Conservation (phyloP, 208 protist species). For the Strigomonas culicis region DNA sequence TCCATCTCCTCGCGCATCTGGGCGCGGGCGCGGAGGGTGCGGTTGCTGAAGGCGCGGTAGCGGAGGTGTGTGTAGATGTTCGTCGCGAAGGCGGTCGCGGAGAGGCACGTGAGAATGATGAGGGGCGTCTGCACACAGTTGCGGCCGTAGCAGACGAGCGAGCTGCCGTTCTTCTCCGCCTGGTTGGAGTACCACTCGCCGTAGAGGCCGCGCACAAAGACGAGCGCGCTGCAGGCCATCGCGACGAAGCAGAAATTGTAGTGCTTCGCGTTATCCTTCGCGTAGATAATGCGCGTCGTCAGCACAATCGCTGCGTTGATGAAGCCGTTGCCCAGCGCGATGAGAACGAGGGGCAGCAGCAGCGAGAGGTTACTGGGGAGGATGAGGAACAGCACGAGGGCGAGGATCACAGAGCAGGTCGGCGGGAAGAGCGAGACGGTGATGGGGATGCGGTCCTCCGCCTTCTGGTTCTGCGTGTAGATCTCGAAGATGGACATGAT, state of each 20-base stretch:
- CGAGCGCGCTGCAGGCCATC: constrained; percentile 17
- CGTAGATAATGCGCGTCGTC: constrained; percentile 37
- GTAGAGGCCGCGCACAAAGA: constrained; percentile 41
- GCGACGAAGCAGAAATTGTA: constrained; percentile 35
- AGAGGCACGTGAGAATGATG: constrained; percentile 11
- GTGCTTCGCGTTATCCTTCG: constrained; percentile 39
- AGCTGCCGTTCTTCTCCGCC: not conserved
- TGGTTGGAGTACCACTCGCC: constrained; percentile 32
- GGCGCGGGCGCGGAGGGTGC: constrained; percentile 16
- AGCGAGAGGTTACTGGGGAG: constrained; percentile 13
- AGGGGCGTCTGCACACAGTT: constrained; percentile 19
- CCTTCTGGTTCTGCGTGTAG: constrained; percentile 22
- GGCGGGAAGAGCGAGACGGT: constrained; percentile 29
- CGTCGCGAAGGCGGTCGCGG: constrained; percentile 12
- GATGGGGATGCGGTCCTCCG: constrained; percentile 40
- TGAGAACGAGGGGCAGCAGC: constrained; percentile 21
- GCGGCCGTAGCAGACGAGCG: constrained; percentile 9
- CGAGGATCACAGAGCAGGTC: constrained; percentile 20
- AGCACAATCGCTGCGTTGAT: constrained; percentile 22
- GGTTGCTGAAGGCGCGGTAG: constrained; percentile 15
- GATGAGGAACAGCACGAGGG: constrained; percentile 24
- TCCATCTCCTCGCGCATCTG: constrained; percentile 2
- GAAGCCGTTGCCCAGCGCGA: constrained; percentile 35
- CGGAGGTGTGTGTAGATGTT: constrained; percentile 14
- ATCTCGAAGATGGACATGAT: constrained; percentile 30